Evolutionary conservation across 2,329 filamentous ascomycete genomes (phyloP).

Genomic region (Cladophialophora immunda): DNA sequence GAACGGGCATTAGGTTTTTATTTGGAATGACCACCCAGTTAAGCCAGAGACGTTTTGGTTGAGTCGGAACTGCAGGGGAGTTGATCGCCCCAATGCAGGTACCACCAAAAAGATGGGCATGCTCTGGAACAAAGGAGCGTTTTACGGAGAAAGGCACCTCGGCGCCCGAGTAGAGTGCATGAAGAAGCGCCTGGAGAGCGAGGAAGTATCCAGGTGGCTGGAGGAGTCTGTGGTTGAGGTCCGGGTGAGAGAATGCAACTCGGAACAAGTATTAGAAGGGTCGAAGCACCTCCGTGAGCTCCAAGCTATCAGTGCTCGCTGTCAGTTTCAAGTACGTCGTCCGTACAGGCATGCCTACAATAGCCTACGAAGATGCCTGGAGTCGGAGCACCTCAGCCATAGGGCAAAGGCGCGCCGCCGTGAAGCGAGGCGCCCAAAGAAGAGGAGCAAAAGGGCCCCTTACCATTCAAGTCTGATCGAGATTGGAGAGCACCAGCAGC

Average conservation of each 20-base stretch:
- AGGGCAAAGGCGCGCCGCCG: background rate
- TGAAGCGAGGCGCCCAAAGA: background rate
- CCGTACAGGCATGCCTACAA: background rate
- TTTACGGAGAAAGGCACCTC: background rate
- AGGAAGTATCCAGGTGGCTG: background rate
- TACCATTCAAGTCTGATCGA: background rate
- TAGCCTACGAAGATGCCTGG: background rate
- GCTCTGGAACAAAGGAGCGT: background rate
- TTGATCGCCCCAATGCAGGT: background rate
- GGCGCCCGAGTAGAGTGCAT: background rate
- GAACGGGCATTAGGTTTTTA: background rate
- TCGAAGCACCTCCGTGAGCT: background rate
- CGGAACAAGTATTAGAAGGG: too few relatives aligned
- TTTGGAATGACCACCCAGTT: constrained; percentile 2
- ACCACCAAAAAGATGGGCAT: background rate
- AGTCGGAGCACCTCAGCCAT: background rate
- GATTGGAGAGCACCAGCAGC: background rate
- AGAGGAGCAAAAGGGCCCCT: background rate
- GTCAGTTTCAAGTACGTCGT: background rate
- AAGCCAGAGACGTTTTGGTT: background rate
- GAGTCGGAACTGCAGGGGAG: background rate
- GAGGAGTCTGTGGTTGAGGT: too few relatives aligned
- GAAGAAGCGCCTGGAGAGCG: background rate
- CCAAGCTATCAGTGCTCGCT: background rate
- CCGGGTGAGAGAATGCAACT: too few relatives aligned